A percentile compares a stretch with the other conserved stretches of the same genome.
These are phyloP conservation scores for Penicillium crustosum DNA, from an alignment of 2,329 filamentous ascomycete genomes.

Conservation along the genomic window DNA sequence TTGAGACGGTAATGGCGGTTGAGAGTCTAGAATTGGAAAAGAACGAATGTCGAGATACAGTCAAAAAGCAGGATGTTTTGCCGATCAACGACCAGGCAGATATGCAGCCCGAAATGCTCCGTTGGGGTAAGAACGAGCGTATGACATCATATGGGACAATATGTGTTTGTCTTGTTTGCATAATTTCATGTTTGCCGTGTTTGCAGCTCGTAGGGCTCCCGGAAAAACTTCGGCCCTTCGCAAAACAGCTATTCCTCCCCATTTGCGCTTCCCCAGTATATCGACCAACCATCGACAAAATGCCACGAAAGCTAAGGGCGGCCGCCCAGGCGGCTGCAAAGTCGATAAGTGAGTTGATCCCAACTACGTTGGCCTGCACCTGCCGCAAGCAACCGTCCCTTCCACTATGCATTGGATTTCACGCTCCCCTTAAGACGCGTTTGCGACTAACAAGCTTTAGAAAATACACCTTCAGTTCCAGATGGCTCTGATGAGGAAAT, in stretches of 20 bases:
- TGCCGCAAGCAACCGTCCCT: neutral
- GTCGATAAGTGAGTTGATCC: slow-evolving; percentile 42
- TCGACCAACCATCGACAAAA: slow-evolving; percentile 22
- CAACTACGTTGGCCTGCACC: neutral
- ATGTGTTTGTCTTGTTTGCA: neutral
- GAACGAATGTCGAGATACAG: neutral
- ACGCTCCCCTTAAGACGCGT: slow-evolving; percentile 13
- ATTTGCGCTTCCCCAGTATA: slow-evolving; percentile 8
- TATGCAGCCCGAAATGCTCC: slow-evolving; percentile 3
- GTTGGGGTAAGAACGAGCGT: neutral
- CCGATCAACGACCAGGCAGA: slow-evolving; percentile 3
- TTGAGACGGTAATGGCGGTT: slow-evolving; percentile 7
- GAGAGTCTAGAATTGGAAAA: neutral
- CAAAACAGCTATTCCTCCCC: slow-evolving; percentile 19
- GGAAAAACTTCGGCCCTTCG: slow-evolving; percentile 16
- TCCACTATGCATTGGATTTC: neutral
- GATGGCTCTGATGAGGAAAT: slow-evolving; percentile 48
- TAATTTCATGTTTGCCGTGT: neutral
- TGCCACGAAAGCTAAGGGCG: slow-evolving; percentile 48
- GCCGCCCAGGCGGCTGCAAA: slow-evolving; percentile 50
- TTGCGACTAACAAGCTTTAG: slow-evolving; percentile 32
- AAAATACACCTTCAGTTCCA: slow-evolving; percentile 41
- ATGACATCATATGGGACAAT: neutral
- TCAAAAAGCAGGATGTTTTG: neutral
- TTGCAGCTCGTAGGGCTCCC: neutral